These are phyloP conservation scores for Termitomyces eurrhizus DNA, from an alignment of 768 basidiomycete species.

Conservation along the genomic window DNA sequence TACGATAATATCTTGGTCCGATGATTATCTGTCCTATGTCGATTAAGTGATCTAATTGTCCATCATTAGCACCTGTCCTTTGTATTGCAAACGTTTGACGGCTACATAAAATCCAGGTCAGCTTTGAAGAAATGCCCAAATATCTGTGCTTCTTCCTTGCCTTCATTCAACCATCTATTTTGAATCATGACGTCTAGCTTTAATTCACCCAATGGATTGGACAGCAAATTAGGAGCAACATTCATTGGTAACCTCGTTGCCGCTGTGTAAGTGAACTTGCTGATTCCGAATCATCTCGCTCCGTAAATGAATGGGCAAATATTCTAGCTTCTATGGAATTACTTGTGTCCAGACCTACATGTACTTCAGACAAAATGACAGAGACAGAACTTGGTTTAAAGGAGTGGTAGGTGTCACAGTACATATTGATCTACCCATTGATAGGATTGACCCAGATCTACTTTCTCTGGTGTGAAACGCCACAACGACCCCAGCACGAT, in stretches of 20 bases:
- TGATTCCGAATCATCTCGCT: too few relatives aligned
- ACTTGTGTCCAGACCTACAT: slow-evolving; percentile 16
- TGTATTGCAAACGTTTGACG: neutral
- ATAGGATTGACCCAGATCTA: slow-evolving; percentile 4
- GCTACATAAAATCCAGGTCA: neutral
- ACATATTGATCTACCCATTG: neutral
- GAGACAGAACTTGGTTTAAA: slow-evolving; percentile 8
- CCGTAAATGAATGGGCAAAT: neutral
- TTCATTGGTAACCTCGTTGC: slow-evolving; percentile 1
- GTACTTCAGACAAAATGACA: slow-evolving; percentile 7
- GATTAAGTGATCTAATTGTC: slow-evolving; percentile 14
- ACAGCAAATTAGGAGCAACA: slow-evolving; percentile 1
- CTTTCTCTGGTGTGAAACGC: slow-evolving; percentile 11
- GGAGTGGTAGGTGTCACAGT: slow-evolving; percentile 6
- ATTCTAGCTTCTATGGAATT: slow-evolving; percentile 25
- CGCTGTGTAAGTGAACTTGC: neutral
- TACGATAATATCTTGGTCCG: neutral
- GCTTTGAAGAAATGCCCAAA: neutral
- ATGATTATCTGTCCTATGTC: neutral
- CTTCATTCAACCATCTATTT: neutral
- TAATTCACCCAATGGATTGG: neutral
- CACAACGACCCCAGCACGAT: neutral
- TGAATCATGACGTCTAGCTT: neutral
- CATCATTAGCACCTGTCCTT: neutral
- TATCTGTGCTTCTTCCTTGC: neutral